phyloP scores from a whole-genome alignment of 2,329 filamentous ascomycete genomes.

The Cladosporium sp. region DNA sequence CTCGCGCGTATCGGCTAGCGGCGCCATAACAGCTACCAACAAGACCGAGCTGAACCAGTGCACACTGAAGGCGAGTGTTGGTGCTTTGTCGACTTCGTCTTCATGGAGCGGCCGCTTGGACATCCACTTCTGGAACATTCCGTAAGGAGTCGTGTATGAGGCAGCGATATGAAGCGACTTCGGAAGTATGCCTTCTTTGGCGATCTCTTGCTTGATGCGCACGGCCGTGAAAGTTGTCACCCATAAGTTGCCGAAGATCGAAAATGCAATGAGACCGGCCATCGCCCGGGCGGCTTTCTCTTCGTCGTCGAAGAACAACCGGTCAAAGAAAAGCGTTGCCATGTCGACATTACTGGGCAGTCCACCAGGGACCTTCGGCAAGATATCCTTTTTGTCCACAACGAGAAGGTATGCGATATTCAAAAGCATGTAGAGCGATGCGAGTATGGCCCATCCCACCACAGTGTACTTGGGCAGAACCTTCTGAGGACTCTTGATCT shows the following conservation, averaged over 20 bases:
- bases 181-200: constrained; percentile 59
- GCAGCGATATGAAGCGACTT: constrained; percentile 53
- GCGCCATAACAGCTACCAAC: constrained; percentile 37
- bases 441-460: constrained; percentile 37
- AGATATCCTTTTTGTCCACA: constrained; percentile 25
- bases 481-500: constrained; percentile 45
- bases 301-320: constrained; percentile 26
- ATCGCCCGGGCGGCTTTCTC: constrained; percentile 37
- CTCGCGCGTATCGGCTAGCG: constrained; percentile 30
- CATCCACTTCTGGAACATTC: constrained; percentile 31
- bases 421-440: constrained; percentile 32
- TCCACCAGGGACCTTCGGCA: constrained; percentile 24
- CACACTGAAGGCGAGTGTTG: constrained; percentile 42
- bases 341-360: constrained; percentile 27
- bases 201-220: constrained; percentile 62
- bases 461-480: constrained; percentile 42
- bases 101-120: constrained; percentile 21
- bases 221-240: constrained; percentile 54
- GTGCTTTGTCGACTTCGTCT: constrained; percentile 40
- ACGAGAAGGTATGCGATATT: constrained; percentile 40
- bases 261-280: not conserved
- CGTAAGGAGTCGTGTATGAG: constrained; percentile 35
- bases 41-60: constrained; percentile 44
- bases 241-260: not conserved
- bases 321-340: constrained; percentile 38